Evolutionary conservation across 768 basidiomycete genomes (phyloP), one percentile per base, ranked within the genome.

Genomic region (Rhizopogon vinicolor): DNA sequence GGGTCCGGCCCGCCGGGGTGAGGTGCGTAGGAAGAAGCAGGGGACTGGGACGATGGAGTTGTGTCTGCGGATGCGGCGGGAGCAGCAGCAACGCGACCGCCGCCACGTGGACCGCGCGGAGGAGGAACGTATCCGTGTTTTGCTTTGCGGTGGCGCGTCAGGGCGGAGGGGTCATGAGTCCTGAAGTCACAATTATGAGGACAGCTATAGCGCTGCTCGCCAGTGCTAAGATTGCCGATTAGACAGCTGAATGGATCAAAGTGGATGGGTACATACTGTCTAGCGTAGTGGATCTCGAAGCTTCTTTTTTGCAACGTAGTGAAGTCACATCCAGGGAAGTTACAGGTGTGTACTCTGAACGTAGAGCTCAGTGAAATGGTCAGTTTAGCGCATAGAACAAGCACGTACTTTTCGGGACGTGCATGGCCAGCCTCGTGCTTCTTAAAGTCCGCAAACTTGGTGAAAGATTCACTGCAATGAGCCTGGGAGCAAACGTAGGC

Each of bases 91-190:
- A 25, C 25, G 25, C 14, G 48, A 49, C 31, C 18, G 31, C 31
- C 35, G 25, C 25, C 25, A 5, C 46, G 45, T 33, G n/a, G 7
- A 13, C 7, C 19, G 19, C 48, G 48, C 9, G 19, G 14, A 49
- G 35, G 22, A 37, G 69, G 67, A 13, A 60, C 18, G 39, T 69
- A 57, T 1, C 54, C 62, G 16, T 71, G 69, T 16, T 19, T 18
- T 13, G 44, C 51, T 43, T 64, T 61, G 7, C 69, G 59, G 48
- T 71, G 65, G 44, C 53, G 67, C 5, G 67, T 57, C 7, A 71
- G 44, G 33, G 64, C 55, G 0, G 67, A 65, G 10, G 69, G 65
- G 41, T 69, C 65, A 4, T 55, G 18, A 2, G 69, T 70, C 35
- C 41, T 57, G 49, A 59, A 71, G 12, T 56, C 42, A 42, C 68